Conservation (phyloP, 2,329 filamentous ascomycete genomes). For the Orbilia javanica region DNA sequence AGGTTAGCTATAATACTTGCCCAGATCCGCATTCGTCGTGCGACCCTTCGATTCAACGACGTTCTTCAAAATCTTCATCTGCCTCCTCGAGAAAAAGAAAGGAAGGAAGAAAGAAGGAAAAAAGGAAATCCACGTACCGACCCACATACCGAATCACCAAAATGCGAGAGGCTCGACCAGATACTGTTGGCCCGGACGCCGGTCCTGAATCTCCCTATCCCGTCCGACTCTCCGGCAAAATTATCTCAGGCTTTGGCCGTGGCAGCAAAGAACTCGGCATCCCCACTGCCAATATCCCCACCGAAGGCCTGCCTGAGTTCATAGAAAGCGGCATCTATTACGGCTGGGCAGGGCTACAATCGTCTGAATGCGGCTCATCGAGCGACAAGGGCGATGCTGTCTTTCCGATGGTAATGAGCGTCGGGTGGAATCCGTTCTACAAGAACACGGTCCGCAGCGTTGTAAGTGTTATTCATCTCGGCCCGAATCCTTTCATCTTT, state of each 20-base stretch:
- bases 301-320: constrained; percentile 74
- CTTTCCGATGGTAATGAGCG: constrained; percentile 90
- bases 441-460: constrained; percentile 88
- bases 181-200: constrained; percentile 77
- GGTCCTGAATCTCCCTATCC: constrained; percentile 86
- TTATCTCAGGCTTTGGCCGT: constrained; percentile 92
- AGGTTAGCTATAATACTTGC: too few species aligned
- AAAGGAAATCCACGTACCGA: background rate
- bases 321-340: constrained; percentile 89
- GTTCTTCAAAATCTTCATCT: constrained; percentile 21
- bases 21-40: background rate
- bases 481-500: background rate
- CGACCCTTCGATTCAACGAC: constrained; percentile 12
- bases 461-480: constrained; percentile 64
- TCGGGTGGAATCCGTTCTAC: constrained; percentile 98
- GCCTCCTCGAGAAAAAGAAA: background rate
- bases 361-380: constrained; percentile 55
- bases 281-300: constrained; percentile 88
- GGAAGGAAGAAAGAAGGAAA: background rate
- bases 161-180: constrained; percentile 71
- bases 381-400: constrained; percentile 65
- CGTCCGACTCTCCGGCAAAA: constrained; percentile 82
- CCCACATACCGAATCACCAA: constrained; percentile 2
- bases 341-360: constrained; percentile 80
- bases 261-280: constrained; percentile 98